Percentiles rank a stretch among this genome's conserved stretches.
Conservation (phyloP, 2,329 filamentous ascomycete genomes). For the Shiraia bambusicola region DNA sequence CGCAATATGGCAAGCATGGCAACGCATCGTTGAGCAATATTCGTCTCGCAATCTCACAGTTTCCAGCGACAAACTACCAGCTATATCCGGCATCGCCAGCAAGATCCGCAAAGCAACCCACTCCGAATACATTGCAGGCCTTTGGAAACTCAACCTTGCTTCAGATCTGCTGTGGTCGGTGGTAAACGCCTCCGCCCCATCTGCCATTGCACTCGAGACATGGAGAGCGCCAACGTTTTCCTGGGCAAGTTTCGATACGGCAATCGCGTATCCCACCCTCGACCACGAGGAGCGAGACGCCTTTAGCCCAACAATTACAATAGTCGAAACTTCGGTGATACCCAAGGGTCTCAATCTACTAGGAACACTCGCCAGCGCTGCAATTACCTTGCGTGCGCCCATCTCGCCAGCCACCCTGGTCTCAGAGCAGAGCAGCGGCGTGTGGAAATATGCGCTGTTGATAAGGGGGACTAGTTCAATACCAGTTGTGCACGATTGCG, state of each 20-base stretch:
- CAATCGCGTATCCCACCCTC: slow-evolving; percentile 24
- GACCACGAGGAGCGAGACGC: slow-evolving; percentile 25
- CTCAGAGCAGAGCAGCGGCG: slow-evolving; percentile 12
- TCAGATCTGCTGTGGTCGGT: slow-evolving; percentile 37
- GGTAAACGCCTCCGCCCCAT: slow-evolving; percentile 17
- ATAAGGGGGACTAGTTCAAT: slow-evolving; percentile 32
- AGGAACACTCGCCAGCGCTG: slow-evolving; percentile 27
- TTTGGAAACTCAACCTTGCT: slow-evolving; percentile 36
- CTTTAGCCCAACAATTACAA: slow-evolving; percentile 16
- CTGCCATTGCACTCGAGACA: slow-evolving; percentile 16
- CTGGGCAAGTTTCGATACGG: slow-evolving; percentile 34
- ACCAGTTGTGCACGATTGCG: slow-evolving; percentile 29
- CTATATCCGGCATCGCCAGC: slow-evolving; percentile 39
- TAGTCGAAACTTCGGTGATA: slow-evolving; percentile 16
- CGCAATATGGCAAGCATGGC: slow-evolving; percentile 34
- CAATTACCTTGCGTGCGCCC: slow-evolving; percentile 26
- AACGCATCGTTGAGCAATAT: slow-evolving; percentile 35
- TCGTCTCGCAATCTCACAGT: slow-evolving; percentile 31
- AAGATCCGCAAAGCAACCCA: slow-evolving; percentile 32
- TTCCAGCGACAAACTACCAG: slow-evolving; percentile 32
- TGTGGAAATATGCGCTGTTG: slow-evolving; percentile 27
- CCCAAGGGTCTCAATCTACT: slow-evolving; percentile 30
- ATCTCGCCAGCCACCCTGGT: slow-evolving; percentile 19
- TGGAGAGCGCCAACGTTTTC: slow-evolving; percentile 38
- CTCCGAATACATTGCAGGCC: slow-evolving; percentile 37